These are phyloP conservation scores for Penicillium rolfsii DNA, from an alignment of 2,329 filamentous ascomycete genomes.

Conservation along the genomic window DNA sequence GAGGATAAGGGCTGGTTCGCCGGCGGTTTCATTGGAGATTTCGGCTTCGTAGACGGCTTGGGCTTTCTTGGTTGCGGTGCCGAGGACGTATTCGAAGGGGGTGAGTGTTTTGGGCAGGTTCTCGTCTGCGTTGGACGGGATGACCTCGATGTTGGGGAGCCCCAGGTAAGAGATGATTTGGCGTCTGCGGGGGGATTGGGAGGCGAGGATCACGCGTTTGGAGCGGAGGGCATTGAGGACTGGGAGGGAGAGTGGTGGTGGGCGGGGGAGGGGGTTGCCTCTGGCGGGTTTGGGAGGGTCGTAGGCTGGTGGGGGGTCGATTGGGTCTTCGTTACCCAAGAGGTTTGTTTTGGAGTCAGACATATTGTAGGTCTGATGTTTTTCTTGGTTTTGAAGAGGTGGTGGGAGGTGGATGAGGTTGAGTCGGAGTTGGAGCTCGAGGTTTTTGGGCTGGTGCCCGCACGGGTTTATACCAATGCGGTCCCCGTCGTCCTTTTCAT, in stretches of 20 bases:
- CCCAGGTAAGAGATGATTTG: constrained; percentile 80
- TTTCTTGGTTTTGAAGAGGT: constrained; percentile 1
- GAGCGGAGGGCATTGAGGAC: constrained; percentile 74
- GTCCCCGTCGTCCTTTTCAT: neutral
- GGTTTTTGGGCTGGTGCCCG: constrained; percentile 1
- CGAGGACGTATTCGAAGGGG: constrained; percentile 87
- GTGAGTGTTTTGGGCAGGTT: constrained; percentile 78
- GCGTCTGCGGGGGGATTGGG: constrained; percentile 80
- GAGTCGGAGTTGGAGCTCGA: neutral
- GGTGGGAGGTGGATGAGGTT: neutral
- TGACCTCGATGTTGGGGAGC: constrained; percentile 78
- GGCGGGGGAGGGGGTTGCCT: constrained; percentile 39
- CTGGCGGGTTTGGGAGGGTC: constrained; percentile 29
- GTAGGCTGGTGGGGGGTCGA: constrained; percentile 43
- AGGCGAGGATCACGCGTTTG: constrained; percentile 86
- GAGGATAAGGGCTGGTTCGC: constrained; percentile 82
- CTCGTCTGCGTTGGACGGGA: constrained; percentile 81
- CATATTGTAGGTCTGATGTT: constrained; percentile 24
- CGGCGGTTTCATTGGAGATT: constrained; percentile 58
- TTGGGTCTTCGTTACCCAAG: constrained; percentile 24
- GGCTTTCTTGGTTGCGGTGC: constrained; percentile 82
- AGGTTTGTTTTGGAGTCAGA: constrained; percentile 37
- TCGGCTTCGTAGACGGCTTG: constrained; percentile 69
- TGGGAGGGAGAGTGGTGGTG: constrained; percentile 73
- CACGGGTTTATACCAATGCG: neutral